Percentiles rank a stretch among this genome's conserved stretches.
Conservation (phyloP, 768 basidiomycete species). For the Floccularia luteovirens region DNA sequence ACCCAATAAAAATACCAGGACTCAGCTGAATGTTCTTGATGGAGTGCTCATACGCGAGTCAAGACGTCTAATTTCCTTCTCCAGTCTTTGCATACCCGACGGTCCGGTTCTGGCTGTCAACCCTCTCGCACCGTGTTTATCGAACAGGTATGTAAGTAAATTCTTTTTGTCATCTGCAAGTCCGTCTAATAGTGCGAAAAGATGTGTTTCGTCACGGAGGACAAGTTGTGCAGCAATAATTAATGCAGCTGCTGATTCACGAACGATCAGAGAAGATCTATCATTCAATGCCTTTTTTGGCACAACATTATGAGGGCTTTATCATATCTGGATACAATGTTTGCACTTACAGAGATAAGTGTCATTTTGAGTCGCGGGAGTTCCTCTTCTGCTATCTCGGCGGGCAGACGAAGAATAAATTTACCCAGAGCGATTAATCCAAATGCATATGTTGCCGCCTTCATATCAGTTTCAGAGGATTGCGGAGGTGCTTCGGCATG, state of each 20-base stretch:
- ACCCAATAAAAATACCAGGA: no score
- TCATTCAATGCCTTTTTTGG: slow-evolving; percentile 59
- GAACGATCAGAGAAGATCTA: slow-evolving; percentile 63
- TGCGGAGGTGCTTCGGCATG: slow-evolving; percentile 39
- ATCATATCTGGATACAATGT: not conserved
- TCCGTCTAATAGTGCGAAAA: slow-evolving; percentile 75
- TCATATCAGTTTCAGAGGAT: slow-evolving; percentile 39
- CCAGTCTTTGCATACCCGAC: slow-evolving; percentile 60
- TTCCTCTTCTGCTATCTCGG: slow-evolving; percentile 84
- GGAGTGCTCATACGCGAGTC: slow-evolving; percentile 78
- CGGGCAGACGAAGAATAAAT: slow-evolving; percentile 72
- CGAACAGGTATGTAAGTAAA: slow-evolving; percentile 80
- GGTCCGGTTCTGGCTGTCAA: slow-evolving; percentile 22
- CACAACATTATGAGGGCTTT: slow-evolving; percentile 3
- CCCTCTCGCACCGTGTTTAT: slow-evolving; percentile 75
- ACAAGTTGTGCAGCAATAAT: slow-evolving; percentile 84
- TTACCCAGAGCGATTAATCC: slow-evolving; percentile 80
- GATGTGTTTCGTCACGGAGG: slow-evolving; percentile 73
- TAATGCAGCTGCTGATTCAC: slow-evolving; percentile 75
- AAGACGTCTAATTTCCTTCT: slow-evolving; percentile 75
- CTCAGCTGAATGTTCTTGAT: no score
- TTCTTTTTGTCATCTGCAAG: slow-evolving; percentile 90
- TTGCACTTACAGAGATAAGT: slow-evolving; percentile 53
- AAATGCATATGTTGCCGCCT: slow-evolving; percentile 68
- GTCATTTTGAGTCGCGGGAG: slow-evolving; percentile 69